phyloP scores from a whole-genome alignment of 192 early-diverging fungal species.

The Rhizophagus prolifer region DNA sequence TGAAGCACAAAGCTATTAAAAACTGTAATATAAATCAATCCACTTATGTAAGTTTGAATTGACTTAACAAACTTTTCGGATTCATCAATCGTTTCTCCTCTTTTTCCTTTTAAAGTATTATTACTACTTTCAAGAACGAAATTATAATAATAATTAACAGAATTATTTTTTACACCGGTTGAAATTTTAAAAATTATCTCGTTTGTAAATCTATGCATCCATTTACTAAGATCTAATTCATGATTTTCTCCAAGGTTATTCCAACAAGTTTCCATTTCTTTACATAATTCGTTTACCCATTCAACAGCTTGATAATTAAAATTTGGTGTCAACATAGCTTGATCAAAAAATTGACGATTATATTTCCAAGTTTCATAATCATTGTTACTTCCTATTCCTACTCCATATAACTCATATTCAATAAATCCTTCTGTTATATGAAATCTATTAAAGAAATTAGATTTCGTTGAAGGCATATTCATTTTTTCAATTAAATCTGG shows the following conservation, averaged over 20 bases:
- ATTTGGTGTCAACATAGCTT: background rate
- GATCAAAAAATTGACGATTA: constrained; percentile 4
- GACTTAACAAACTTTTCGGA: background rate
- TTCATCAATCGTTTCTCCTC: too few species aligned
- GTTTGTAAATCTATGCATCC: constrained; percentile 5
- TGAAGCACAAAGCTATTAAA: background rate
- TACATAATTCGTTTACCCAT: background rate
- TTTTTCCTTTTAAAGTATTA: background rate
- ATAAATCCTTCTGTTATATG: background rate
- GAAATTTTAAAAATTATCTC: background rate
- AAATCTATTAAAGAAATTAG: background rate
- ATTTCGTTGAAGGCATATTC: background rate
- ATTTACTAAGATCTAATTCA: background rate
- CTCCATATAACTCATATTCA: background rate
- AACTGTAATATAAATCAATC: background rate
- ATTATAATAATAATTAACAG: constrained; percentile 2
- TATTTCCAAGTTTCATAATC: background rate
- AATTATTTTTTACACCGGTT: background rate
- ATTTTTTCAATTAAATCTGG: background rate
- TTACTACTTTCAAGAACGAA: background rate
- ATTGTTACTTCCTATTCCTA: background rate
- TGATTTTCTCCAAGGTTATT: background rate
- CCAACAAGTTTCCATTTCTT: constrained; percentile 1
- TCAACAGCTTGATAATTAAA: background rate
- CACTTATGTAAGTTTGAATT: background rate